Base-by-base conservation (phyloP, 352 stramenopile genomes). In the Phytophthora parvispora region DNA sequence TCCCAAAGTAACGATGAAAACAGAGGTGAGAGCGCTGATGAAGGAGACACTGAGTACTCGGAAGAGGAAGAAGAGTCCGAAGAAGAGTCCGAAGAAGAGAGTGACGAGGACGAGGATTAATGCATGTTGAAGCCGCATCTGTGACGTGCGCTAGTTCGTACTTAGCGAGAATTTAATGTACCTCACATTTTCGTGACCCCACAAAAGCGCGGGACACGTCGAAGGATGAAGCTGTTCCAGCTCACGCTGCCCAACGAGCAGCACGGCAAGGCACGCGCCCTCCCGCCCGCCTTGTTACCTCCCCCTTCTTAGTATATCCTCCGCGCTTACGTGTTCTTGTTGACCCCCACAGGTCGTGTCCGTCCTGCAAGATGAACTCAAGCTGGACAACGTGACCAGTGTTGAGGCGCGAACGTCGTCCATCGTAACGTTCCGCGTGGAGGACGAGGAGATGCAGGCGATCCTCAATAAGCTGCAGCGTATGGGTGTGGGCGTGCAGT, bases 221-320 rank as follows among this genome's bases (percentile, higher is more conserved):
- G 18, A 7, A 49, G 32, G 28, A 95, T 94, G 88, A 95, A 95
- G 86, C 88, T 95, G 67, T 95, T 95, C 82, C 88, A 95, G 75
- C 85, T 95, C 51, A 95, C 88, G 64, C 77, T 95, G 47, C 88
- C 88, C 24, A 94, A 95, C 61, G 86, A 95, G 43, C 86, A 93
- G 73, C 86, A 95, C 49, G 70, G 81, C 72, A 91, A 92, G 69
- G 86, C 89, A 34, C 13, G 65, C 25, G 10, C 25, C 22, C 31
- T 20, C 1, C 12, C 22, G 34, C 7, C 34, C 18, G 1, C 34
- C 34, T 15, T 40, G 10, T 25, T 32, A 7, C 20, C 20, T 18
- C 6, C 20, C 0, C 31, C 29, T 50, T 29, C 6, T 2, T 38
- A 38, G 1, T 16, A 5, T 16, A 16, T 38, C 12, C n/a, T 25